phyloP scores from a whole-genome alignment of 805 yeast genomes.

The Lachancea fermentati region DNA sequence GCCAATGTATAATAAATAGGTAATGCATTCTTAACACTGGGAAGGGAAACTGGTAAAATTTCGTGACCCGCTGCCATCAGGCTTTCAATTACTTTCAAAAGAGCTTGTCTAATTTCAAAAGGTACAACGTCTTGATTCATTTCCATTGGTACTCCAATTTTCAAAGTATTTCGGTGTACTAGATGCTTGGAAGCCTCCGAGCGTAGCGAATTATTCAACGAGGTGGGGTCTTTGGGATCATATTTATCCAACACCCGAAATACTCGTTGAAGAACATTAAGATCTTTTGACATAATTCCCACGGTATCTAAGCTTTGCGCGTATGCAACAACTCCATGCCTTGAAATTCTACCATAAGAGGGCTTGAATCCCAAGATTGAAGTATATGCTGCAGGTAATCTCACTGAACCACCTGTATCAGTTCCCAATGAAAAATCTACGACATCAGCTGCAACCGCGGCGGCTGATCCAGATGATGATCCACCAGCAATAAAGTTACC shows the following conservation, averaged over 20 bases:
- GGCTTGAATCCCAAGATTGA: conserved; percentile 89
- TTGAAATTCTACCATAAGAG: conserved; percentile 81
- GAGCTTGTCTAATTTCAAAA: conserved; percentile 38
- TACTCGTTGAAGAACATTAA: conserved; percentile 42
- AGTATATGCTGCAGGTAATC: conserved; percentile 87
- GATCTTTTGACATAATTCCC: conserved; percentile 61
- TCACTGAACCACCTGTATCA: conserved; percentile 95
- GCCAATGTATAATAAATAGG: conserved; percentile 85
- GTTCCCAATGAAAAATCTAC: conserved; percentile 78
- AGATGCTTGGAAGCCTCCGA: conserved; percentile 13
- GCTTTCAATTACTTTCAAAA: conserved; percentile 41
- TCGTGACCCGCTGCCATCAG: conserved; percentile 45
- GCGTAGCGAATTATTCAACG: conserved; percentile 38
- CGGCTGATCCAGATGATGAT: conserved; percentile 94
- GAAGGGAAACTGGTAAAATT: conserved; percentile 61
- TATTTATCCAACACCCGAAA: conserved; percentile 50
- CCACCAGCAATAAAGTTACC: conserved; percentile 65
- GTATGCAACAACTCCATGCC: conserved; percentile 89
- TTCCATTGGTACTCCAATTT: conserved; percentile 73
- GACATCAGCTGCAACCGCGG: conserved; percentile 70
- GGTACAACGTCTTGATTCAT: conserved; percentile 53
- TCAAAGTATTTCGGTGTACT: conserved; percentile 26
- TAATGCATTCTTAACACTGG: conserved; percentile 57
- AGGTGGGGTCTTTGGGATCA: conserved; percentile 81
- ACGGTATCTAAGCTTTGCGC: conserved; percentile 95